Base-by-base conservation (phyloP, 345 rosid genomes). In the Salix purpurea region DNA sequence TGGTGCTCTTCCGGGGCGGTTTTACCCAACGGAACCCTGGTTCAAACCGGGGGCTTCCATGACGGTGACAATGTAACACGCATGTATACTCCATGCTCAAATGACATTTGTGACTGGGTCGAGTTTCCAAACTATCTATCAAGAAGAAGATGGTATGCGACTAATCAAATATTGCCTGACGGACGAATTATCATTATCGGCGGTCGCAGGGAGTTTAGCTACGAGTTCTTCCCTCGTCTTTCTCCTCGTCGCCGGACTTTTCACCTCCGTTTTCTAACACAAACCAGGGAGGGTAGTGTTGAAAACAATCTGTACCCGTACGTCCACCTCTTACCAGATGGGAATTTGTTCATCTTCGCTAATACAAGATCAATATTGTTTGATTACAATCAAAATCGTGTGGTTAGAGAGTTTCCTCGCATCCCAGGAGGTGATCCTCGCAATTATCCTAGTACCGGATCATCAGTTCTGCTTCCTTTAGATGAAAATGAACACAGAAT, bases 301-400 rank as follows among this genome's bases (percentile, higher is more conserved):
- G 98, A 94, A 85, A 88, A 94, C 85, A 92, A 94, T 70, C 79
- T 94, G 56, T 94, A 94, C 77, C 98, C 98, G 11, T 94, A 91
- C 76, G 7, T 94, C 40, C 95, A 94, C 67, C 91, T 94, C 62
- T 67, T 94, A 71, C 98, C 98, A 0, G 92, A 92, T 70, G 95
- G 97, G 26, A 94, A 91, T 83, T 79, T 94, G 71, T 94, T 92
- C 79, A 78, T 94, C 44, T 94, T 91, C 39, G 95, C 97, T 18
- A 94, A 94, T 78, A 91, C 91, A 8, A 77, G 89, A 61, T 86
- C 94, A 2, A 88, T 94, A 66, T 50, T 87, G 74, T 71, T 92
- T 1, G 89, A 94, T 81, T 94, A 92, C 85, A 85, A 73, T 48
- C 78, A 11, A 9, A 86, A 91, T 60, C 73, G 70, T 12, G 85